phyloP scores from a whole-genome alignment of 2,329 filamentous ascomycete species.

The Teratosphaeria destructans region DNA sequence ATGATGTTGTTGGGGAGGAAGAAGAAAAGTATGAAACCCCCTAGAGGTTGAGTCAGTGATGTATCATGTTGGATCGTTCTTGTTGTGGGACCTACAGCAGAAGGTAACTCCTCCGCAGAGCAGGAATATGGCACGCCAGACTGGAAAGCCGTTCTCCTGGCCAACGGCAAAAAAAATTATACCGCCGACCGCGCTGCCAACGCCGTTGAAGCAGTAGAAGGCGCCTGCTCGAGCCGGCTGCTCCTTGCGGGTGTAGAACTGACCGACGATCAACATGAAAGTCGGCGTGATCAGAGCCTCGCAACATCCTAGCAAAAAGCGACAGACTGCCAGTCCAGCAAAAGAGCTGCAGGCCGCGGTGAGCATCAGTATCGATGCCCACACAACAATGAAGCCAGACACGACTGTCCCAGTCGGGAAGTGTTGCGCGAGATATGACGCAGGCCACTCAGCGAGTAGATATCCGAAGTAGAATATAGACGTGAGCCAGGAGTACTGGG shows the following conservation, averaged over 20 bases:
- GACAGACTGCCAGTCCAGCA: slow-evolving; percentile 44
- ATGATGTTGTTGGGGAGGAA: slow-evolving; percentile 61
- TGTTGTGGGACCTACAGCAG: slow-evolving; percentile 29
- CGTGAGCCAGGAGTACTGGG: slow-evolving; percentile 46
- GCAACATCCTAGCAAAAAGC: slow-evolving; percentile 47
- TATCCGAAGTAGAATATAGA: slow-evolving; percentile 47
- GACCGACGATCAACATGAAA: slow-evolving; percentile 19
- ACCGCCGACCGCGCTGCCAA: slow-evolving; percentile 60
- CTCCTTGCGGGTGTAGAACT: slow-evolving; percentile 6
- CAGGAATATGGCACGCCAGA: slow-evolving; percentile 51
- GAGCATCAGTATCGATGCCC: slow-evolving; percentile 28
- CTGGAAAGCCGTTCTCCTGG: slow-evolving; percentile 21
- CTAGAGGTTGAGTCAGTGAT: neutral
- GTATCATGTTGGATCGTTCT: neutral
- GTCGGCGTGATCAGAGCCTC: slow-evolving; percentile 38
- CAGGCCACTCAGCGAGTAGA: slow-evolving; percentile 34
- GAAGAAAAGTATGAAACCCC: slow-evolving; percentile 50
- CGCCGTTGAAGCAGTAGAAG: slow-evolving; percentile 63
- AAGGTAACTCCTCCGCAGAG: slow-evolving; percentile 53
- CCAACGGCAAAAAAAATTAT: slow-evolving; percentile 48
- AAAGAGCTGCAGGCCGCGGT: slow-evolving; percentile 34
- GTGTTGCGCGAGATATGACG: slow-evolving; percentile 32
- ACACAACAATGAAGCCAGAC: slow-evolving; percentile 1
- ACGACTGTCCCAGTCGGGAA: slow-evolving; percentile 30
- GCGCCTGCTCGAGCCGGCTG: slow-evolving; percentile 1